Evolutionary conservation across 2,329 filamentous ascomycete genomes (phyloP), one percentile per base, ranked within the genome.

Genomic region (Fusarium sp.): DNA sequence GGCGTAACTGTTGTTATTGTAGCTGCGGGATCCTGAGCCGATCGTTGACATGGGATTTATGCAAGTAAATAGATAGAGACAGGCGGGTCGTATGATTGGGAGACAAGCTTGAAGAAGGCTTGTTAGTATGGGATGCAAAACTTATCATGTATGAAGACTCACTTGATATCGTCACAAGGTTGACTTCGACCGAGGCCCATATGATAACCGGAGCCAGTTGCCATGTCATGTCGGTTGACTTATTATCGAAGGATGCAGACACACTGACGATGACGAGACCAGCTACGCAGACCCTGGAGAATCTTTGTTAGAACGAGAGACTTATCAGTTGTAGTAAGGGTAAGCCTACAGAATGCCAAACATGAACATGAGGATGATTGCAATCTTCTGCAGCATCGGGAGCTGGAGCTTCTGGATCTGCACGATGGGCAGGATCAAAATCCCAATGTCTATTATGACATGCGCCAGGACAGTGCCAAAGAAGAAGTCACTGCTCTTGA

Each of bases 371-470:
- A 72, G 27, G 14, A 66, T 59, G 3, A 75, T 68, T 1, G 63
- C 72, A 14, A 73, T 29, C 15, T 72, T 75, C 33, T 75, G 74
- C 11, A 63, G 11, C 1, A 18, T 33, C 1, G 70, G 72, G 8
- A 76, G 68, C n/a, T 74, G 58, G 3, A 78, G 64, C 36, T 74
- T 74, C 18, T 63, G 58, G 4, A 78, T 70, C 43, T 77, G 70
- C 3, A 76, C 45, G 11, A 75, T 40, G 0, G 76, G 76, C 2
- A 78, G 29, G 3, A 63, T 56, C n/a, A 78, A 39, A 14, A 78
- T 76, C 4, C 47, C 58, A 7, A 77, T 25, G 17, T 78, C 76
- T n/a, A 78, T 67, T 3, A 74, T 3, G 13, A 76, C 53, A 18
- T 78, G 76, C 1, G 66, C 61, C 2, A 76, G 46, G 5, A 75